These are phyloP conservation scores for Rhododendron mucronatum DNA, from an alignment of 148 eudicot species.

Conservation along the genomic window DNA sequence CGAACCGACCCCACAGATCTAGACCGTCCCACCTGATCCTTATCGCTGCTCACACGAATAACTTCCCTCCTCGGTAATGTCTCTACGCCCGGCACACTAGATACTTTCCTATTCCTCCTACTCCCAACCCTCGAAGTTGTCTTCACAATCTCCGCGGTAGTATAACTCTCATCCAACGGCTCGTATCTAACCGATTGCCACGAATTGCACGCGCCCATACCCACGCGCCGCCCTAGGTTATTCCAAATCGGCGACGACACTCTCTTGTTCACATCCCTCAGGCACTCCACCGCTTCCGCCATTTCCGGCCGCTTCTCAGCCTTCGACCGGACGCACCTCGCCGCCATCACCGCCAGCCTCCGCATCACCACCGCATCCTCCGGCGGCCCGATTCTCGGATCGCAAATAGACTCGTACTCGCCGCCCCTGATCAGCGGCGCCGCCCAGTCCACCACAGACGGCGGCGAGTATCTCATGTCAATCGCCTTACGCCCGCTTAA, in stretches of 20 bases:
- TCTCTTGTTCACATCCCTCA: constrained; percentile 34
- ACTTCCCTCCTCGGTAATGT: constrained; percentile 1
- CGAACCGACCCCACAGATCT: constrained; percentile 54
- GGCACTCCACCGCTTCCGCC: constrained; percentile 47
- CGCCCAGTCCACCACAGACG: constrained; percentile 79
- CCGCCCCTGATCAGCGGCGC: constrained; percentile 53
- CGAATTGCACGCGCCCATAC: constrained; percentile 24
- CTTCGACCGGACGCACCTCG: constrained; percentile 55
- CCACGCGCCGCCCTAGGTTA: constrained; percentile 42
- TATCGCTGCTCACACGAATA: background rate
- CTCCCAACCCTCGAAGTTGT: constrained; percentile 21
- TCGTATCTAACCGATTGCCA: constrained; percentile 32
- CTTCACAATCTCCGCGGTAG: constrained; percentile 12
- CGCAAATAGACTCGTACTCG: constrained; percentile 31
- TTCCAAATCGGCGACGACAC: constrained; percentile 30
- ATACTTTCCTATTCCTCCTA: constrained; percentile 42
- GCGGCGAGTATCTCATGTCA: constrained; percentile 69
- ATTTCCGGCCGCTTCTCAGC: constrained; percentile 69
- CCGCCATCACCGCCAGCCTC: constrained; percentile 48
- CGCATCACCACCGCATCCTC: constrained; percentile 32
- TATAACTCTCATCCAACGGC: constrained; percentile 22
- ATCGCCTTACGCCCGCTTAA: constrained; percentile 82
- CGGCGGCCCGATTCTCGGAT: constrained; percentile 41
- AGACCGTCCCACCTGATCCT: constrained; percentile 31
- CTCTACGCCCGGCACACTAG: constrained; percentile 29